Conservation (phyloP, 345 rosid genomes). For the Acer campestre region DNA sequence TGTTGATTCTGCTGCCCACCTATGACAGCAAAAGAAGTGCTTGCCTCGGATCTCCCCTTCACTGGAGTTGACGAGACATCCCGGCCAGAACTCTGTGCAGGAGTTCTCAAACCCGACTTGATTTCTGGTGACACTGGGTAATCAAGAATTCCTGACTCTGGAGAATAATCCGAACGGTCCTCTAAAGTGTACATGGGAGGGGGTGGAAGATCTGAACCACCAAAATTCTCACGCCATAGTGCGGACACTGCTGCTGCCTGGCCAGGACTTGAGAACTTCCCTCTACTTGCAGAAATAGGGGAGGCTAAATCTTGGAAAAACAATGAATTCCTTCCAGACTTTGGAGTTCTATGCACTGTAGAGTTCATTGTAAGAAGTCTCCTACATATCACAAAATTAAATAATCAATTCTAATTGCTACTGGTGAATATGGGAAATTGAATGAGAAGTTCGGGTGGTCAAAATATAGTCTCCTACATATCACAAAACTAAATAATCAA, state of each 20-base stretch:
- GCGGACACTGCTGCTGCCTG: constrained; percentile 96
- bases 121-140: constrained; percentile 69
- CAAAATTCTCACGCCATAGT: constrained; percentile 91
- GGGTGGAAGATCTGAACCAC: constrained; percentile 91
- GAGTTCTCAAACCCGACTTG: constrained; percentile 65
- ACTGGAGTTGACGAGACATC: constrained; percentile 53
- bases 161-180: constrained; percentile 89
- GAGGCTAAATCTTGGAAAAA: constrained; percentile 91
- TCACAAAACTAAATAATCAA: constrained; percentile 11
- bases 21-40: constrained; percentile 60
- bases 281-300: constrained; percentile 74
- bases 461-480: not conserved
- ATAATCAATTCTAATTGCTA: not conserved
- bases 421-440: not conserved
- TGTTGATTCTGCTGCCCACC: constrained; percentile 68
- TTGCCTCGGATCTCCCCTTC: constrained; percentile 60
- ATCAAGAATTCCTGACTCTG: constrained; percentile 81
- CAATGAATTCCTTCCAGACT: constrained; percentile 76
- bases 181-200: constrained; percentile 90
- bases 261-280: constrained; percentile 76
- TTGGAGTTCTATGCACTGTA: constrained; percentile 66
- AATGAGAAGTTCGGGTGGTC: not conserved
- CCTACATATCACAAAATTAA: constrained; percentile 8
- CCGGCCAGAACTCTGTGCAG: constrained; percentile 49
- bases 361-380: constrained; percentile 49